Base-by-base conservation (phyloP, 225 moss, liverwort and hornwort genomes). In the Bryum argenteum region DNA sequence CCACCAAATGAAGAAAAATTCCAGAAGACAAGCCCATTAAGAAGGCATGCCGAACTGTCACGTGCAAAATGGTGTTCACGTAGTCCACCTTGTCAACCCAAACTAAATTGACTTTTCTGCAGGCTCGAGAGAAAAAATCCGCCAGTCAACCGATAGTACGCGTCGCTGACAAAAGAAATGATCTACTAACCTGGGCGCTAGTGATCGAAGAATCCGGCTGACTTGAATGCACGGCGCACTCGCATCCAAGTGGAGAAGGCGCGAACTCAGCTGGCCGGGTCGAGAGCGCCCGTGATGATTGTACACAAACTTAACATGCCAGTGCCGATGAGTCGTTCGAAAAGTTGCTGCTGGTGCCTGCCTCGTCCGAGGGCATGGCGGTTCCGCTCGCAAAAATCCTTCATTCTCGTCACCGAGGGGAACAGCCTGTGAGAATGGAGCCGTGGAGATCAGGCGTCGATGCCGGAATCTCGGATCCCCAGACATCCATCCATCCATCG, bases 11-110 rank as follows among this genome's bases (percentile, higher is more conserved):
- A 50, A 50, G 40, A 62, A 13, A 48, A 7, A 48, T 16, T 47
- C 47, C 0, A 6, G 12, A 45, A 45, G 9, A 18, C 10, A 64
- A 8, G 44, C 43, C 8, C 71, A 53, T 52, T 9, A 51, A 43
- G 17, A 54, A 41, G 74, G 41, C 69, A 65, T 65, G 14, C n/a
- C 37, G 65, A 23, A 16, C 33, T 50, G 41, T 2, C 71, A 48
- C 66, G 54, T 75, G 71, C 16, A 24, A 47, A 22, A 54, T 3
- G 42, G 65, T 54, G 61, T 61, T 59, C 54, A 71, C 47, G 26
- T 17, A 33, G 58, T 58, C 79, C 59, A 39, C 70, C 74, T 66
- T 60, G 59, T 66, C 54, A 52, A 50, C 19, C 41, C 40, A 11
- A 20, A 24, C 28, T 43, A 43, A 64, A 14, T 44, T 64, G 15